A percentile compares a stretch with the other conserved stretches of the same genome.
Conservation (phyloP, 2,329 filamentous ascomycete genomes). For the Penicillium sp. region DNA sequence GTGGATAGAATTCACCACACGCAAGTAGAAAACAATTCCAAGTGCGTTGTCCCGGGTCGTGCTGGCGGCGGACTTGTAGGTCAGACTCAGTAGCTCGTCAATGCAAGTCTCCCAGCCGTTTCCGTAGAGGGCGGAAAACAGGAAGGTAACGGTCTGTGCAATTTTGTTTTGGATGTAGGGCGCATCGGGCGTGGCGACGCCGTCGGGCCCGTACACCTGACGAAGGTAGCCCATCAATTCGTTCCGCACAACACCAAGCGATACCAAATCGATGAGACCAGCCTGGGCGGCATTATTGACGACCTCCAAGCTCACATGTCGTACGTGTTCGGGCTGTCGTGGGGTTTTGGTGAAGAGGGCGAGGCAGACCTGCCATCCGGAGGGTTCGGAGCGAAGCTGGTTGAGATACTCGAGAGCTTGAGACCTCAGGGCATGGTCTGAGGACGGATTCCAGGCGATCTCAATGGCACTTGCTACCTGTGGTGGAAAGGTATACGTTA, state of each 20-base stretch:
- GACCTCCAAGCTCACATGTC: constrained; percentile 84
- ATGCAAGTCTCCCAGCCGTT: constrained; percentile 85
- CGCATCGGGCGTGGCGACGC: constrained; percentile 60
- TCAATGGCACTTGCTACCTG: constrained; percentile 93
- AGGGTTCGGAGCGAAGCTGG: constrained; percentile 73
- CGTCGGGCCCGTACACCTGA: constrained; percentile 62
- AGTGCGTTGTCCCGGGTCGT: constrained; percentile 62
- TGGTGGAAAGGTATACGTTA: constrained; percentile 16
- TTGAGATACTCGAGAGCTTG: constrained; percentile 64
- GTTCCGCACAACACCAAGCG: constrained; percentile 71
- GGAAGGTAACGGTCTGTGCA: constrained; percentile 88
- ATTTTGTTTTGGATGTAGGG: constrained; percentile 89
- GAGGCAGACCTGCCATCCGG: constrained; percentile 87
- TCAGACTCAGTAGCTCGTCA: constrained; percentile 79
- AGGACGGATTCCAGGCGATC: constrained; percentile 79
- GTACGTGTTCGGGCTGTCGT: constrained; percentile 73
- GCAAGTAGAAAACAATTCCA: constrained; percentile 81
- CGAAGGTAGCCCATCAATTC: constrained; percentile 76
- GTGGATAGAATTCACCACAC: constrained; percentile 82
- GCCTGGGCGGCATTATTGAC: constrained; percentile 87
- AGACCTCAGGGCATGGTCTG: constrained; percentile 67
- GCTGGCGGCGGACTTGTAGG: constrained; percentile 56
- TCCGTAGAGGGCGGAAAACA: constrained; percentile 83
- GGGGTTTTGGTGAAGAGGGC: constrained; percentile 76
- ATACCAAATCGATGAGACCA: constrained; percentile 67